Evolutionary conservation across 495 filamentous ascomycete genomes (phyloP), one percentile per base, ranked within the genome.

Genomic region (Tuber magnatum): DNA sequence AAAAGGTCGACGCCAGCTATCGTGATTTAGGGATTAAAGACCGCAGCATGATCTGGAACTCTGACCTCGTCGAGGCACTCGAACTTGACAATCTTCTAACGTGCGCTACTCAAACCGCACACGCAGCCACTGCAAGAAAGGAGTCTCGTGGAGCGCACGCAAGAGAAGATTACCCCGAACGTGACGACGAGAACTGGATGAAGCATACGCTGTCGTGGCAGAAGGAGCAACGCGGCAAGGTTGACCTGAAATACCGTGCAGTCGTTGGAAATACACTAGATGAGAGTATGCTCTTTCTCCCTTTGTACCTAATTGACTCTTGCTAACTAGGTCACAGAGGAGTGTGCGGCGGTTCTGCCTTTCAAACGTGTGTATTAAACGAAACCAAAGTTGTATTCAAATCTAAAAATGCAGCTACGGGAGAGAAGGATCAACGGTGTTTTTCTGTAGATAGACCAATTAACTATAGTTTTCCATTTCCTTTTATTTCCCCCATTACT

Each of bases 1-100:
- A 85, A 80, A 88, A 91, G 76, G 91, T 97, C 80, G 95, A 98
- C 84, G 84, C 89, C 81, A 89, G 86, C 77, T 98, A 92, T 86
- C 83, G 84, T 74, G 88, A 97, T 83, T 89, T 97, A 76, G 92
- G 92, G 81, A 97, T 92, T 84, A 97, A 96, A 88, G 94, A 98
- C 84, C 91, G 94, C 82, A 94, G 92, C 89, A 97, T 98, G 95
- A 97, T 98, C 86, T 98, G 94, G 94, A 98, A 98, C 89, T 93
- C 92, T 51, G 94, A 98, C 81, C 88, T 98, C 42, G 92, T 97
- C 73, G 94, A 98, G 89, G 96, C 94, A 41, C 88, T 98, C 65
- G 94, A 98, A 86, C 87, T 97, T 81, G 87, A 93, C 80, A 98
- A 98, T 84, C 83, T 98, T 78, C 85, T 98, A 80, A 97, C 94